A percentile compares a stretch with the other conserved stretches of the same genome.
Evolutionary conservation across 257 asterid species (phyloP).

Genomic region (Penstemon newberryi): DNA sequence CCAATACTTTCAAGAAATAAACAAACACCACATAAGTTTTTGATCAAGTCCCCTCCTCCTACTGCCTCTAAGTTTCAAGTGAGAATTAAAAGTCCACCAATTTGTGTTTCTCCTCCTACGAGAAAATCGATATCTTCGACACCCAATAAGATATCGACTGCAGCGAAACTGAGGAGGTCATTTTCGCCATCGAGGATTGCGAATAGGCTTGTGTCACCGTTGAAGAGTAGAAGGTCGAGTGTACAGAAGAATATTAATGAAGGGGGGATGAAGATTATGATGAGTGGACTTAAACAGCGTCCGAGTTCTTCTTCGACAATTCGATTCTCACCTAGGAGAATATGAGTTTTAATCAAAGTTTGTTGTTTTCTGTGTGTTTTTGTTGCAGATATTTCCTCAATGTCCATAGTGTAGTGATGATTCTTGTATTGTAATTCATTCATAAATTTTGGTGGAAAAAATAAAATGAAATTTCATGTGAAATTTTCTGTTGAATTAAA

Average conservation of each 20-base stretch:
- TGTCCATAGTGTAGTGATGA: constrained; percentile 31
- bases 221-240: constrained; percentile 45
- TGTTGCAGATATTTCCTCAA: constrained; percentile 48
- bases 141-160: constrained; percentile 39
- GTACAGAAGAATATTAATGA: constrained; percentile 34
- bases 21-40: constrained; percentile 71
- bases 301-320: constrained; percentile 39
- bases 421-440: too few relatives aligned
- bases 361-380: constrained; percentile 4
- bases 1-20: constrained; percentile 47
- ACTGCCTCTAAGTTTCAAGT: constrained; percentile 36
- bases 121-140: constrained; percentile 35
- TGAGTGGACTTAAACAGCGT: constrained; percentile 71
- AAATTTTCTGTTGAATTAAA: too few relatives aligned
- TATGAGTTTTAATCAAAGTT: constrained; percentile 30
- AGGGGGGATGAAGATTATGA: constrained; percentile 49
- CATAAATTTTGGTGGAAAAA: too few relatives aligned
- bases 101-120: constrained; percentile 36
- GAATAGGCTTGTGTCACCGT: constrained; percentile 46
- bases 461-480: too few relatives aligned
- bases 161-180: constrained; percentile 58
- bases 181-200: constrained; percentile 72
- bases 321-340: constrained; percentile 53
- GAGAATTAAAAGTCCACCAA: constrained; percentile 51
- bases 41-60: constrained; percentile 69